Percentiles rank a stretch among this genome's conserved stretches.
These are phyloP conservation scores for Pseudevernia furfuracea DNA, from an alignment of 495 filamentous ascomycete genomes.

Conservation along the genomic window DNA sequence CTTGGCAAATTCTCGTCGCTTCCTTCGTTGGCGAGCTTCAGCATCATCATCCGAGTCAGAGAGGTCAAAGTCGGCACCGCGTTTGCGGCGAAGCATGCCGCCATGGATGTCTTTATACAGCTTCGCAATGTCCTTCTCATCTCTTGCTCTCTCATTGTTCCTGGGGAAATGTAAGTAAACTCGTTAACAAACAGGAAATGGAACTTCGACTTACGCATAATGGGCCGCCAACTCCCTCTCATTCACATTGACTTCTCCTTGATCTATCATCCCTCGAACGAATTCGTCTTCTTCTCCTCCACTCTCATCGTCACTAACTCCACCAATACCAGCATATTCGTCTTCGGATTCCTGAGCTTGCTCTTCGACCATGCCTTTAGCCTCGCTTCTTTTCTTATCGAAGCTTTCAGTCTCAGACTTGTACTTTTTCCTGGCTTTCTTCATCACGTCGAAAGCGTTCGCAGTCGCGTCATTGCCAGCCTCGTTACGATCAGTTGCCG, in stretches of 20 bases:
- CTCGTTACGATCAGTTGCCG: conserved; percentile 24
- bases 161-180: conserved; percentile 32
- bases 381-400: conserved; percentile 81
- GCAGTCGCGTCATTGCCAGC: conserved; percentile 39
- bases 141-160: conserved; percentile 56
- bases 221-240: conserved; percentile 75
- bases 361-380: conserved; percentile 80
- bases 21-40: conserved; percentile 66
- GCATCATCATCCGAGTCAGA: conserved; percentile 82
- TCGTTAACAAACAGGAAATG: neutral
- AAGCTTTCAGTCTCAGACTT: conserved; percentile 44
- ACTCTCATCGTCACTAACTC: conserved; percentile 79
- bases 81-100: conserved; percentile 72
- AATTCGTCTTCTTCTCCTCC: conserved; percentile 62
- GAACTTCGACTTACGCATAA: conserved; percentile 62
- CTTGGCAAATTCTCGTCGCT: conserved; percentile 79
- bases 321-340: conserved; percentile 92
- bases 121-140: conserved; percentile 82
- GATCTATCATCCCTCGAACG: conserved; percentile 84
- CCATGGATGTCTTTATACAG: conserved; percentile 87
- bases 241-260: conserved; percentile 65
- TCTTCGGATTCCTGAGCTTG: conserved; percentile 97
- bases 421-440: conserved; percentile 54
- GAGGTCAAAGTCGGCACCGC: conserved; percentile 65
- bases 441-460: conserved; percentile 69